phyloP scores from a whole-genome alignment of 305 asterid species.

The Stenogyne calaminthoides region DNA sequence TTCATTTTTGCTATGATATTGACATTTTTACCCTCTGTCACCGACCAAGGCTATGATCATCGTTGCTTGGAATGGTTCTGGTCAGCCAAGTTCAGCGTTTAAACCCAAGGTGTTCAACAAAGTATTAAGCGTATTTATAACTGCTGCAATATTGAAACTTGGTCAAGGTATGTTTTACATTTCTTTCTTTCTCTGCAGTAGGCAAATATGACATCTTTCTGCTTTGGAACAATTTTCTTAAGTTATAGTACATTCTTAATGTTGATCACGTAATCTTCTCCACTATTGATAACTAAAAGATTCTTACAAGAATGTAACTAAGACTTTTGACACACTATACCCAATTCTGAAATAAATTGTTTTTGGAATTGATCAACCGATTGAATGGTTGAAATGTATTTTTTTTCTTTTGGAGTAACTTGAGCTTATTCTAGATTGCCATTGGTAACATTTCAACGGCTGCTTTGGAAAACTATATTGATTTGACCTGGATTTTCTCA shows the following conservation, averaged over 20 bases:
- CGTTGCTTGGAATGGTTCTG: slow-evolving; percentile 93
- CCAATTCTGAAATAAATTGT: not conserved
- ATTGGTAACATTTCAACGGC: slow-evolving; percentile 18
- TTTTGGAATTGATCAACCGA: slow-evolving; percentile 3
- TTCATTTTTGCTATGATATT: slow-evolving; percentile 29
- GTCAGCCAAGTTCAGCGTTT: slow-evolving; percentile 66
- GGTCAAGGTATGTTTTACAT: slow-evolving; percentile 79
- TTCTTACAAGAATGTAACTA: slow-evolving; percentile 5
- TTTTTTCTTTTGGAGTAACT: not conserved
- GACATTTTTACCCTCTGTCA: slow-evolving; percentile 31
- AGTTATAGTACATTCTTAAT: slow-evolving; percentile 19
- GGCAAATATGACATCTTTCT: slow-evolving; percentile 5
- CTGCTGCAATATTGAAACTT: slow-evolving; percentile 95
- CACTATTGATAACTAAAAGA: slow-evolving; percentile 24
- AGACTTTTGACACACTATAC: not conserved
- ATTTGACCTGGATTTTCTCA: slow-evolving; percentile 12
- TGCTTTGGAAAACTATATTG: slow-evolving; percentile 12
- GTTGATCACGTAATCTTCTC: slow-evolving; percentile 11
- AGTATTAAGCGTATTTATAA: slow-evolving; percentile 90
- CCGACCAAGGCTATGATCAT: slow-evolving; percentile 92
- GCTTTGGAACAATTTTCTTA: slow-evolving; percentile 17
- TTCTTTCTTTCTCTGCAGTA: slow-evolving; percentile 11
- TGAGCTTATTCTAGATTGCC: not conserved
- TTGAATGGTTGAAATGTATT: not conserved
- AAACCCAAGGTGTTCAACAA: slow-evolving; percentile 69